A percentile compares a stretch with the other conserved stretches of the same genome.
Evolutionary conservation across 2,329 filamentous ascomycete species (phyloP).

Genomic region (Botrytis hyacinthi): DNA sequence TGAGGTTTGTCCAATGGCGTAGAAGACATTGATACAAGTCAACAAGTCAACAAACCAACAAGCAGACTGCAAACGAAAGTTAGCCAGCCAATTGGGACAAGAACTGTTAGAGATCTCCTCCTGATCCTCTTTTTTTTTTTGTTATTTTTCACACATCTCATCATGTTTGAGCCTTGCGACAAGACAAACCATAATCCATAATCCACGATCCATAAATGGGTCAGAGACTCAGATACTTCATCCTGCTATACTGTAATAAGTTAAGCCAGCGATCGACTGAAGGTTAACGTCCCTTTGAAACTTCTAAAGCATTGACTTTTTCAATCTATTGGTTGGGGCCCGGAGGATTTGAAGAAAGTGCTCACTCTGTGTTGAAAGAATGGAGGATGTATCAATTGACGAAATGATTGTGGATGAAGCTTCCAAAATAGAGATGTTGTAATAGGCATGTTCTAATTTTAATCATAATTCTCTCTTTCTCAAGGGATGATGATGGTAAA

Average conservation of each 20-base stretch:
- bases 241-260: conserved; percentile 1
- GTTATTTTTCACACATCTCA: background rate
- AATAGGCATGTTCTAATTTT: background rate
- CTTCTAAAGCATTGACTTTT: conserved; percentile 2
- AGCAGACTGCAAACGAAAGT: conserved; percentile 34
- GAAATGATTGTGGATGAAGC: background rate
- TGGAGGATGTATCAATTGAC: background rate
- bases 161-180: conserved; percentile 13
- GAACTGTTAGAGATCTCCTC: conserved; percentile 18
- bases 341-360: background rate
- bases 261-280: background rate
- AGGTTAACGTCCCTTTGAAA: conserved; percentile 1
- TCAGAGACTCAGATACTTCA: background rate
- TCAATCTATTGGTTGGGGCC: background rate
- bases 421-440: background rate
- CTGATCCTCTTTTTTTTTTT: conserved; percentile 16
- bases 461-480: background rate
- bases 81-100: conserved; percentile 34
- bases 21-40: background rate
- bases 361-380: background rate
- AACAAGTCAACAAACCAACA: background rate
- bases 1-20: background rate
- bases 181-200: conserved; percentile 10
- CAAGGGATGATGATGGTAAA: background rate
- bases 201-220: background rate